Percentiles rank a stretch among this genome's conserved stretches.
These are phyloP conservation scores for Diutina rugosa DNA, from an alignment of 1,139 yeast species.

Conservation along the genomic window DNA sequence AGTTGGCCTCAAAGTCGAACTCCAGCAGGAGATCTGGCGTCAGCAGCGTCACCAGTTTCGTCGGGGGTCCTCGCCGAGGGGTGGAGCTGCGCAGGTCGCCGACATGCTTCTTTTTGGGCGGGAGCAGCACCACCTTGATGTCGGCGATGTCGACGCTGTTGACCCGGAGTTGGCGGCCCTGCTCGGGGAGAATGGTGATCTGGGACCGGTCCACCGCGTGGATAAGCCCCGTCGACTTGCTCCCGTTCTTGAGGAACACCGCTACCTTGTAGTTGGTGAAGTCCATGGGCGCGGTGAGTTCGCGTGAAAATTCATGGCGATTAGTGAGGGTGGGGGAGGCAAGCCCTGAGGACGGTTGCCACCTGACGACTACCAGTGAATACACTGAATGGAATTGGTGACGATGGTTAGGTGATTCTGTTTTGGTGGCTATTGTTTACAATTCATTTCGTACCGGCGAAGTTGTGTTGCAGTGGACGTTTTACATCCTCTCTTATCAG, in stretches of 20 bases:
- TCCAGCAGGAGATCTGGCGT: constrained; percentile 31
- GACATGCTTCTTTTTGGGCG: constrained; percentile 11
- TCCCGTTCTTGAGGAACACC: constrained; percentile 32
- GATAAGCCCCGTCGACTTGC: constrained; percentile 33
- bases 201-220: constrained; percentile 26
- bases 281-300: constrained; percentile 12
- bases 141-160: constrained; percentile 17
- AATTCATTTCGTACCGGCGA: no score
- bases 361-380: no score
- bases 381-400: no score
- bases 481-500: no score
- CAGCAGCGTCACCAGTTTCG: background rate
- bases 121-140: constrained; percentile 36
- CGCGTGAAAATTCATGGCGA: background rate
- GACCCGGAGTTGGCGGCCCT: constrained; percentile 11
- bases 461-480: no score
- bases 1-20: constrained; percentile 77
- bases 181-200: constrained; percentile 23
- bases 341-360: no score
- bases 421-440: no score
- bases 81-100: constrained; percentile 3
- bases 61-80: background rate
- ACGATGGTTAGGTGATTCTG: no score
- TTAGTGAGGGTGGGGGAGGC: background rate
- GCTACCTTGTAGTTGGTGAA: constrained; percentile 45